Conservation (phyloP, 768 basidiomycete genomes). For the Leccinum longicurvipes region DNA sequence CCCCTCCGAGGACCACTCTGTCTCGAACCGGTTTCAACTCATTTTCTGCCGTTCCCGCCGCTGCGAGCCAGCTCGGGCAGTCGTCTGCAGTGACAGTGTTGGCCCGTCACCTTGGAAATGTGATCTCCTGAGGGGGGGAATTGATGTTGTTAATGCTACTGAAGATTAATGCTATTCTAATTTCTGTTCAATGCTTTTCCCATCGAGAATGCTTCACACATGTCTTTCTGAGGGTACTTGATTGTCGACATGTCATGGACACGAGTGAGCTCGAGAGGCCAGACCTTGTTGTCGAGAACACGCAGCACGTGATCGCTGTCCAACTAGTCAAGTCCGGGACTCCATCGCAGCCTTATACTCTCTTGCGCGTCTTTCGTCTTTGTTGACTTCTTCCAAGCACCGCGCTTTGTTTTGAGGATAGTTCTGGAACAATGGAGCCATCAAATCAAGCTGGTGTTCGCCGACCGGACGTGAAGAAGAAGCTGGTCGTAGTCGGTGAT, state of each 20-base stretch:
- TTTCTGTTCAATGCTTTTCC: background rate
- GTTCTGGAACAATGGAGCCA: conserved; percentile 23
- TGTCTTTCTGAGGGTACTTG: background rate
- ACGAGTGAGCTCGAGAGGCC: background rate
- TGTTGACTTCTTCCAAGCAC: background rate
- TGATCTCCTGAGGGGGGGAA: background rate
- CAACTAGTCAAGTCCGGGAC: background rate
- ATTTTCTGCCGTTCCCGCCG: background rate
- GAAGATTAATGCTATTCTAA: background rate
- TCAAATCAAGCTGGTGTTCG: conserved; percentile 33
- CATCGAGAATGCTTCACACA: background rate
- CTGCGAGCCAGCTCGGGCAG: background rate
- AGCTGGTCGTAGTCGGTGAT: conserved; percentile 86
- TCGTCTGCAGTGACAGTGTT: background rate
- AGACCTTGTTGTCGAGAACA: background rate
- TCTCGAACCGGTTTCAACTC: conserved; percentile 7
- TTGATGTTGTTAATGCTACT: background rate
- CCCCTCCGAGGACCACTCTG: background rate
- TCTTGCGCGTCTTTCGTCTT: conserved; percentile 4
- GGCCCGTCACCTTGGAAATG: background rate
- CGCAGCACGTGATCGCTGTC: conserved; percentile 15
- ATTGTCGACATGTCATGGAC: background rate
- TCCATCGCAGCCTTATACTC: background rate
- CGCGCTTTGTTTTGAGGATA: background rate
- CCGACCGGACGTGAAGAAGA: conserved; percentile 79